Conservation (phyloP, 306 rosid genomes). For the Malus domestica region DNA sequence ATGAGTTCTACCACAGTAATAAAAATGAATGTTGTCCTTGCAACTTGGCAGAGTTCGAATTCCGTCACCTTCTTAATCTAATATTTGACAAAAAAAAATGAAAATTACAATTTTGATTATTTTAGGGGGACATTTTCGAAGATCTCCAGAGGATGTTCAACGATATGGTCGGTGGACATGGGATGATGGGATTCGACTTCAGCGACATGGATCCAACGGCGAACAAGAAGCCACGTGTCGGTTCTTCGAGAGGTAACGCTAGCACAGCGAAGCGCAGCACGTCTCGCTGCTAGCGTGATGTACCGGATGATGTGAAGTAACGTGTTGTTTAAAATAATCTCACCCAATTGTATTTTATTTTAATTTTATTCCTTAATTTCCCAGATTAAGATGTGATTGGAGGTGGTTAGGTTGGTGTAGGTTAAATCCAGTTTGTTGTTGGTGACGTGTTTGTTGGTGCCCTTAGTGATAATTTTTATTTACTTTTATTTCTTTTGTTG, state of each 20-base stretch:
- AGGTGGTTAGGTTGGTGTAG: not conserved
- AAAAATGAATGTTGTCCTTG: accelerated
- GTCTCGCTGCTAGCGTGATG: constrained; percentile 36
- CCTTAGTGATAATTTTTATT: not conserved
- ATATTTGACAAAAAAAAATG: not conserved
- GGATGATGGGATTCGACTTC: constrained; percentile 21
- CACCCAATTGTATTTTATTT: not conserved
- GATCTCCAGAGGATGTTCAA: constrained; percentile 79
- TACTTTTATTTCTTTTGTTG: not conserved
- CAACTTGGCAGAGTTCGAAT: accelerated
- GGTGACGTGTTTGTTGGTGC: not conserved
- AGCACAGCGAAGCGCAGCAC: constrained; percentile 39
- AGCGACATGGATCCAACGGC: constrained; percentile 33
- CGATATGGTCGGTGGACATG: constrained; percentile 82
- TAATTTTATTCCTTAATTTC: not conserved
- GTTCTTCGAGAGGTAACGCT: constrained; percentile 20
- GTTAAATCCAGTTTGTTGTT: not conserved
- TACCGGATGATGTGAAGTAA: not conserved
- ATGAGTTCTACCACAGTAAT: no score
- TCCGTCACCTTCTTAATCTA: accelerated
- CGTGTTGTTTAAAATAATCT: not conserved
- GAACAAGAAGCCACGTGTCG: constrained; percentile 46
- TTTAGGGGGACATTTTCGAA: constrained; percentile 76
- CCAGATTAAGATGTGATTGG: not conserved
- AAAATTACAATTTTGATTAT: not conserved